A percentile compares a stretch with the other conserved stretches of the same genome.
phyloP scores from a whole-genome alignment of 345 rosid species.

The thale cress (Arabidopsis thaliana) region TAIR10.1 NC_003076.8:18454001-18454500 shows the following conservation, averaged over 20 bases:
- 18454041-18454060: neutral
- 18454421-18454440: conserved; percentile 50
- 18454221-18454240: conserved; percentile 3
- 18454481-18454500: conserved; percentile 55
- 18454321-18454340: conserved; percentile 52
- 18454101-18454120: too few species aligned
- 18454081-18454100: too few species aligned
- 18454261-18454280: neutral
- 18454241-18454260: conserved; percentile 7
- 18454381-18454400: conserved; percentile 53
- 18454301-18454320: neutral
- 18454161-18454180: too few species aligned
- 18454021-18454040: neutral
- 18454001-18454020: neutral
- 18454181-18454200: too few species aligned
- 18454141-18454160: too few species aligned
- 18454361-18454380: conserved; percentile 59
- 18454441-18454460: conserved; percentile 46
- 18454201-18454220: neutral
- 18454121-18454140: too few species aligned
- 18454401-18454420: conserved; percentile 49
- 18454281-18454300: neutral
- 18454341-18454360: conserved; percentile 59
- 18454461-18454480: conserved; percentile 47
- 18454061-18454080: too few species aligned